phyloP scores from a whole-genome alignment of 139 green algal genomes.

The Choricystis sp. region DNA sequence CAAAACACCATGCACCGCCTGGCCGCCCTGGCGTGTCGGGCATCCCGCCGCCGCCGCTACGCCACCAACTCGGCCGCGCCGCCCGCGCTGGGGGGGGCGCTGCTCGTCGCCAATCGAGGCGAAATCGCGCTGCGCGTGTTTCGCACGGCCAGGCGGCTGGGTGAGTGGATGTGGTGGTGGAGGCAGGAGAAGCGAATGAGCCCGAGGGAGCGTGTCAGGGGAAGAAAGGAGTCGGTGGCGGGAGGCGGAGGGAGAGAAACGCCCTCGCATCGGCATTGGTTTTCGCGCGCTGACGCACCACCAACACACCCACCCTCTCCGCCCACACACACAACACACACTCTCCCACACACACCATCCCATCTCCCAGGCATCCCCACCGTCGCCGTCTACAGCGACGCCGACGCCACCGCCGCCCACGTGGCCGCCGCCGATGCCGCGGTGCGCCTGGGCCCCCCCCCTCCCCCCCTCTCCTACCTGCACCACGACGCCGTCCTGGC shows the following conservation, averaged over 20 bases:
- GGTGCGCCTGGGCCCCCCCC: slow-evolving; percentile 54
- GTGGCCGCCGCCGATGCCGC: slow-evolving; percentile 57
- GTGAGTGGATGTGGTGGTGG: slow-evolving; percentile 8
- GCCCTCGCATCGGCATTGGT: too few relatives aligned
- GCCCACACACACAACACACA: not conserved
- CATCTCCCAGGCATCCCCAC: slow-evolving; percentile 45
- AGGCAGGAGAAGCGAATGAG: too few relatives aligned
- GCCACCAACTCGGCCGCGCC: not conserved
- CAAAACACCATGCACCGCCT: not conserved
- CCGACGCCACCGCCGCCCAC: slow-evolving; percentile 39
- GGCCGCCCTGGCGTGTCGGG: not conserved
- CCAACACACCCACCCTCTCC: too few relatives aligned
- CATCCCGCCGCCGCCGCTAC: not conserved
- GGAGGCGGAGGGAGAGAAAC: not conserved
- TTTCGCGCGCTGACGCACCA: not conserved
- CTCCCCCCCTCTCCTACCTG: slow-evolving; percentile 60
- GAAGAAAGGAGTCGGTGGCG: too few relatives aligned
- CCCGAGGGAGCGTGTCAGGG: too few relatives aligned
- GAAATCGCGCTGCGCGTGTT: slow-evolving; percentile 83
- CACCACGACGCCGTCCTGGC: slow-evolving; percentile 41
- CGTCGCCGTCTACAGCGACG: slow-evolving; percentile 66
- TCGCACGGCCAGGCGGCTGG: slow-evolving; percentile 48
- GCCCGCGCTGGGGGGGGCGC: not conserved
- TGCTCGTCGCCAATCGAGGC: slow-evolving; percentile 76
- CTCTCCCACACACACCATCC: not conserved